Percentiles rank a stretch among this genome's conserved stretches.
These are phyloP conservation scores for Aspergillus hancockii DNA, from an alignment of 495 filamentous ascomycete genomes.

Conservation along the genomic window DNA sequence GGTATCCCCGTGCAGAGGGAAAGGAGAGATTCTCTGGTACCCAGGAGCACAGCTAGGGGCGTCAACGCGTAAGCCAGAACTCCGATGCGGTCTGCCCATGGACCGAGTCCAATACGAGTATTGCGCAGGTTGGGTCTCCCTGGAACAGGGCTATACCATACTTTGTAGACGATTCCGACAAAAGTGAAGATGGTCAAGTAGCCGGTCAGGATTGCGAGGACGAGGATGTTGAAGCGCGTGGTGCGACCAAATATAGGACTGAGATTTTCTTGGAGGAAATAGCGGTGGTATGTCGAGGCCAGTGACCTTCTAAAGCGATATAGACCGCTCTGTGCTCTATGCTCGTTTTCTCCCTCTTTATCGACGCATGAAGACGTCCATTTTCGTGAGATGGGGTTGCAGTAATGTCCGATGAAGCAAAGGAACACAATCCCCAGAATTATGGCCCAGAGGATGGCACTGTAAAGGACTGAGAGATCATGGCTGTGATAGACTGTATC, in stretches of 20 bases:
- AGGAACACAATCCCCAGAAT: conserved; percentile 52
- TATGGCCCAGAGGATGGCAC: conserved; percentile 60
- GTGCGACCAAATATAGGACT: conserved; percentile 37
- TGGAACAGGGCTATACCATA: conserved; percentile 61
- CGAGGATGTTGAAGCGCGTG: conserved; percentile 47
- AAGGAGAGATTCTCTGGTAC: conserved; percentile 60
- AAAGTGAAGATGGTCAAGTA: conserved; percentile 67
- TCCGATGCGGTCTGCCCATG: conserved; percentile 63
- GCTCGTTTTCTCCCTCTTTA: conserved; percentile 12
- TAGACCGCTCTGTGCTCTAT: conserved; percentile 11
- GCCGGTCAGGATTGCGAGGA: conserved; percentile 47
- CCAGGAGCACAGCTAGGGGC: conserved; percentile 60
- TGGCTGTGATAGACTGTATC: conserved; percentile 62
- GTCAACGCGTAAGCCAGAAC: conserved; percentile 67
- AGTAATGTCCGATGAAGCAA: conserved; percentile 39
- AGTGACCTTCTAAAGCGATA: conserved; percentile 20
- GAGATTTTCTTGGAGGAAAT: conserved; percentile 42
- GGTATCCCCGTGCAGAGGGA: conserved; percentile 63
- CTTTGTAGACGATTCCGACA: conserved; percentile 58
- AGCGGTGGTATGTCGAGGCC: conserved; percentile 20
- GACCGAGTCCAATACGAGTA: conserved; percentile 58
- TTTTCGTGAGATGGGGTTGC: conserved; percentile 15
- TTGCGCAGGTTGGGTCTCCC: conserved; percentile 46
- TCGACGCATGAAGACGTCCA: conserved; percentile 4
- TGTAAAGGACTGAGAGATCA: conserved; percentile 60